These are phyloP conservation scores for Diversispora eburnea DNA, from an alignment of 192 early-diverging fungal genomes.

Conservation along the genomic window DNA sequence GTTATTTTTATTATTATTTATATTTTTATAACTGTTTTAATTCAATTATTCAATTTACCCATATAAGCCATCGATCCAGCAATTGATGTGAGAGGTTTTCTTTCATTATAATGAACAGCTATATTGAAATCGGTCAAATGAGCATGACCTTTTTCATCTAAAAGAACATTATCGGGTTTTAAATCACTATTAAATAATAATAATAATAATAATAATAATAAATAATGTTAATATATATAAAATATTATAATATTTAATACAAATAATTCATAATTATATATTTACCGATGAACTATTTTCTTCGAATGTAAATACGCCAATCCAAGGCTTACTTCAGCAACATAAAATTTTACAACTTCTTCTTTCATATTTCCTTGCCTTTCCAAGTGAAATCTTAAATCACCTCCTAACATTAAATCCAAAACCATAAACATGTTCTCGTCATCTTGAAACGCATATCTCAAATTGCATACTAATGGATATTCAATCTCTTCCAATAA, in stretches of 20 bases:
- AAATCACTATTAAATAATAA: slow-evolving; percentile 54
- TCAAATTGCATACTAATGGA: slow-evolving; percentile 83
- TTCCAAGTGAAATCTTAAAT: slow-evolving; percentile 85
- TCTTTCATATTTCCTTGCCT: slow-evolving; percentile 63
- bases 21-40: not conserved
- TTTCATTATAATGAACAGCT: slow-evolving; percentile 63
- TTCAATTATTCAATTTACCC: slow-evolving; percentile 26
- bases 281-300: slow-evolving; percentile 65
- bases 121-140: slow-evolving; percentile 88
- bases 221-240: not conserved
- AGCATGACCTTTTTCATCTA: slow-evolving; percentile 74
- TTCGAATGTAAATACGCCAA: slow-evolving; percentile 67
- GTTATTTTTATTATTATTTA: not conserved
- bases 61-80: slow-evolving; percentile 87
- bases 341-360: slow-evolving; percentile 65
- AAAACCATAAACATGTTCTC: slow-evolving; percentile 90
- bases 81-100: slow-evolving; percentile 64
- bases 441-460: slow-evolving; percentile 96
- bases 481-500: slow-evolving; percentile 84
- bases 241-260: too few species aligned
- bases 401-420: slow-evolving; percentile 94
- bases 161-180: slow-evolving; percentile 83
- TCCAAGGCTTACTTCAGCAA: slow-evolving; percentile 64
- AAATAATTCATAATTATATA: too few species aligned
- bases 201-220: not conserved